Evolutionary conservation across 768 basidiomycete species (phyloP), one percentile per base, ranked within the genome.

Genomic region (Rhodotorula sphaerocarpa): DNA sequence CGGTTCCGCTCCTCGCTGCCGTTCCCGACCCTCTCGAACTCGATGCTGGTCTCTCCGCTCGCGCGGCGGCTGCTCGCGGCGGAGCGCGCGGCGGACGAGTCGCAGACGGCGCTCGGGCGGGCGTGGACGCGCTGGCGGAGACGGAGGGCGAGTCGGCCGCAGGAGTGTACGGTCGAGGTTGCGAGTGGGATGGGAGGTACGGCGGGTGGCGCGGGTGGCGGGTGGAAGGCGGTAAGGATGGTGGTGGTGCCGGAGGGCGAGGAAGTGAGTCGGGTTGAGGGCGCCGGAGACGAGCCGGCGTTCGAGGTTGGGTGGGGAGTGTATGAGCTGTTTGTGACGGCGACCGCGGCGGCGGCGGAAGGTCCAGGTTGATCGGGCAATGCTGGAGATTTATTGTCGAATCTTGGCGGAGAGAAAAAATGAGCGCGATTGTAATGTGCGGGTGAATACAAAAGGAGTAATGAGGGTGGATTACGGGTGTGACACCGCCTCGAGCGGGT

Each of bases 221-320:
- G n/a, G 16, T 39, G 41, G 39, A 27, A n/a, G 31, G 43, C 42
- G 47, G 30, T 14, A 7, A 30, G 14, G 55, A 27, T 39, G n/a
- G 25, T 3, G 21, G 50, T 16, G 5, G 42, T 25, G 21, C 34
- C 14, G 16, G 28, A 5, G 64, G 64, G n/a, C n/a, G n/a, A 56
- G 54, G 54, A 23, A 36, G 16, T 65, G 60, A 9, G 54, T 55
- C 11, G 20, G 54, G 20, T 7, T 55, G 4, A 31, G 42, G 20
- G 51, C 44, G 23, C 4, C 43, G 11, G 31, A 23, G 21, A 30
- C 34, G 39, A 12, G 3, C 23, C 44, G 41, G n/a, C n/a, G 18
- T 12, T 41, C 25, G 39, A 36, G 3, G 42, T 34, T 11, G 60
- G 60, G 21, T 61, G 60, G 60, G 60, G 54, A 25, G 54, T 55